Base-by-base conservation (phyloP, 2,329 filamentous ascomycete genomes). In the Aspergillus floridensis region DNA sequence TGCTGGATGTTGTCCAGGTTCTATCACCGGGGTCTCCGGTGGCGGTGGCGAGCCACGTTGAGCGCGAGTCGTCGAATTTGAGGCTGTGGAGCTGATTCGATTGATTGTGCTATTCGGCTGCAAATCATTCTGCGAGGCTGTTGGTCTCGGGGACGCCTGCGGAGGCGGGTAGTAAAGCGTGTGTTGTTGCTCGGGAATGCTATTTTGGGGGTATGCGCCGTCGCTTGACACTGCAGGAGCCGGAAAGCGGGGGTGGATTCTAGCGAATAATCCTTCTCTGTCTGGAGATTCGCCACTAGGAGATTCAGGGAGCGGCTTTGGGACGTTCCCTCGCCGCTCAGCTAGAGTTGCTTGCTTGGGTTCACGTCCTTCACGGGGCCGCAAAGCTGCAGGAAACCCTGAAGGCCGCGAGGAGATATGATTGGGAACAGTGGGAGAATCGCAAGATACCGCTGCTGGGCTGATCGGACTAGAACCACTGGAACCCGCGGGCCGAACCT, bases 1-100 rank as follows among this genome's bases (percentile, higher is more conserved):
- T 56, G 87, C 86, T 2, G 88, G 86, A n/a, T 87, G 81, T 56
- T 81, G 82, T 19, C 86, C 87, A 1, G 89, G 90, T 46, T 89
- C 90, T 31, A 89, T 84, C 62, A 93, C 84, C 32, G 95, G 92
- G 0, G 95, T 98, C 74, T 98, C 93, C 8, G 95, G 95, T 1
- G 95, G 95, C 4, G 95, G 93, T 5, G 95, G 95, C 29, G 93
- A 98, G 48, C 95, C 95, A 67, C 95, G 86, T 70, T 90, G 93
- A 21, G 95, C 95, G 65, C 91, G 87, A 2, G 93, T 97, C 0
- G 95, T 99, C 2, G 93, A 96, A 12, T 88, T 96, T 0, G 95
- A 98, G 14, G 93, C 92, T 7, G 91, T 96, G 2, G 93, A 97
- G 68, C 83, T 86, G 63, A 88, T 79, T 32, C 86, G 80, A 66